Base-by-base conservation (phyloP, 2,329 filamentous ascomycete genomes). In the Coniochaeta hoffmannii region DNA sequence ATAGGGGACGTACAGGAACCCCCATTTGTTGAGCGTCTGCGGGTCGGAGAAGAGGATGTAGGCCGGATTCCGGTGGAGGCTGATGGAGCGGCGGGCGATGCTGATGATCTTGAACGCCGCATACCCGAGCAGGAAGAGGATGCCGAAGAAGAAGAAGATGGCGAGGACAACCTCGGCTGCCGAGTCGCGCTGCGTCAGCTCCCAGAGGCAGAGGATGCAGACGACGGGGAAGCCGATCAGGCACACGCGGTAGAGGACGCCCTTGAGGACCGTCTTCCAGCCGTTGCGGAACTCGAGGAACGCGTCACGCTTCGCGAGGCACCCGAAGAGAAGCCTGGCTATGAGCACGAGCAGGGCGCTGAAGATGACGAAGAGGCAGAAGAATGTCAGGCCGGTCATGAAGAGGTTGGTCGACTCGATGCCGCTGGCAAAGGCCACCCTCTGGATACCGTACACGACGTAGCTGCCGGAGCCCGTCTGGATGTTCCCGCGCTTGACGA, bases 31-130 rank as follows among this genome's bases (percentile, higher is more conserved):
- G 61, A 95, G 78, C 53, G 87, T 86, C 56, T 88, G 80, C 4
- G 89, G 88, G 66, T 95, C 90, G 8, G 90, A 94, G 75, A 92
- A 95, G 56, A 95, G 83, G 64, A 94, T 93, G 70, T 94, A 94
- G 36, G 89, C 90, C 17, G 90, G 89, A 73, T 94, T 95, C 74
- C 90, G 90, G 80, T 95, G 90, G 83, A 94, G 90, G 52, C 80
- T 73, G 60, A 92, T 86, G 22, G 89, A 94, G 61, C 88, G 86
- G 64, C 88, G 88, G 15, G 89, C 90, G 56, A 94, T 85, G 50
- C 84, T 83, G 64, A 92, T 86, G 56, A 95, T 89, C 74, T 94
- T 94, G 71, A 84, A 85, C 0, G 89, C 83, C 38, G 89, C 90
- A 87, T 88, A 94, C 26, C 74, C 82, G 49, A 95, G 78, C 32